Base-by-base conservation (phyloP, 495 filamentous ascomycete species). In the Lichina pygmaea region DNA sequence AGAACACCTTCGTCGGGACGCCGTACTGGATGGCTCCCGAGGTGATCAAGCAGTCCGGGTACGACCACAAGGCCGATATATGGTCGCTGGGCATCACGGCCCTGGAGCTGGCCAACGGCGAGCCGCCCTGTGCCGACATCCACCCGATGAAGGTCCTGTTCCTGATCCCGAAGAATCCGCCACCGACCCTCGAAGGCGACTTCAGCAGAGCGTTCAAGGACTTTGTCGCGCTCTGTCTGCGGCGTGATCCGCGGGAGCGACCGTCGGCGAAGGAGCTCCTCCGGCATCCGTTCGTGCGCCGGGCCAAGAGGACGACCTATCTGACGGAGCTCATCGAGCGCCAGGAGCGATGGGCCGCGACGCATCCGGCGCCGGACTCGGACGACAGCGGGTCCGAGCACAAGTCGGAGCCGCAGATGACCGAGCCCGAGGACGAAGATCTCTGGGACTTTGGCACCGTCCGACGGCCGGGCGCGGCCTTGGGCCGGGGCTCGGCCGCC, bases 11-110 rank as follows among this genome's bases (percentile, higher is more conserved):
- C 56, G 89, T 97, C 17, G 89, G 89, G 11, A 95, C 89, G 2
- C 89, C 89, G 0, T 97, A 94, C 60, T 97, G 89, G 89, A 97
- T 97, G 89, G 89, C 89, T 6, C 89, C 89, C 8, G 89, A 97
- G 58, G 89, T 97, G 33, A 97, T 97, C 59, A 93, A 93, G 63
- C 85, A 93, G 57, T 89, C 82, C 44, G 89, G 89, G 38, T 97
- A 97, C 60, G 86, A 94, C 54, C 85, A 92, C 62, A 97, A 95
- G 62, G 91, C 89, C 6, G 89, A 97, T 56, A 93, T 97, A 47
- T 97, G 89, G 89, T 95, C 91, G 24, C 63, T 97, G n/a, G 89
- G 89, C 9, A 95, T 97, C 54, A 95, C 89, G 0, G 86, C 89
- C 6, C 73, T 97, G 45, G 89, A 97, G 55, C 60, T 97, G 49